Percentiles rank a stretch among this genome's conserved stretches.
phyloP scores from a whole-genome alignment of 345 rosid genomes.

The Populus davidiana region DNA sequence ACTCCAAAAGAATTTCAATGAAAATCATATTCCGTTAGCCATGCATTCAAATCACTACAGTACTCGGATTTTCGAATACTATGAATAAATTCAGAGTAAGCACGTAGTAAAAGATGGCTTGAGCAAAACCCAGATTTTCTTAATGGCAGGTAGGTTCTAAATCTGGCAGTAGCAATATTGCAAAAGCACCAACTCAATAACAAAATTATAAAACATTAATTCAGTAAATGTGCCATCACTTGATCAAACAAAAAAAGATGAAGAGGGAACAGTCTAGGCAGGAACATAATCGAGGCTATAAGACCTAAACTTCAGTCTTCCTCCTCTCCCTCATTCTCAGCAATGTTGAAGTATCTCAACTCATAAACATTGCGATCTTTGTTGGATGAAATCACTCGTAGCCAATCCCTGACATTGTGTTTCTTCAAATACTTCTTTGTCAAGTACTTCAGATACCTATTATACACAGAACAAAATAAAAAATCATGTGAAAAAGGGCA shows the following conservation, averaged over 20 bases:
- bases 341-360: constrained; percentile 30
- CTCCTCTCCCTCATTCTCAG: constrained; percentile 29
- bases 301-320: constrained; percentile 20
- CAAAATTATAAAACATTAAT: constrained; percentile 1
- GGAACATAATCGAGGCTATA: neutral
- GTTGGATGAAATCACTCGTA: constrained; percentile 76
- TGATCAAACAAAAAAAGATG: neutral
- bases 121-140: neutral
- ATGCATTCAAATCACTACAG: neutral
- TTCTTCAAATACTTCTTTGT: constrained; percentile 87
- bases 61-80: neutral
- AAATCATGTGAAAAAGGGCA: neutral
- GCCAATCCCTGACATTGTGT: constrained; percentile 92
- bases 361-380: constrained; percentile 59
- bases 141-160: neutral
- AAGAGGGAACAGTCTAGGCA: neutral
- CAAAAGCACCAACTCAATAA: neutral
- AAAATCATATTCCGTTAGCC: neutral
- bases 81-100: neutral
- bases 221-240: neutral
- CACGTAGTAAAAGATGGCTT: neutral
- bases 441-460: constrained; percentile 79
- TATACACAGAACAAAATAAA: constrained; percentile 1
- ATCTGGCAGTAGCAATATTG: neutral
- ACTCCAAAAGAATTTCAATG: neutral